phyloP scores from a whole-genome alignment of 192 early-diverging fungal genomes.

The Coemansia sp. region DNA sequence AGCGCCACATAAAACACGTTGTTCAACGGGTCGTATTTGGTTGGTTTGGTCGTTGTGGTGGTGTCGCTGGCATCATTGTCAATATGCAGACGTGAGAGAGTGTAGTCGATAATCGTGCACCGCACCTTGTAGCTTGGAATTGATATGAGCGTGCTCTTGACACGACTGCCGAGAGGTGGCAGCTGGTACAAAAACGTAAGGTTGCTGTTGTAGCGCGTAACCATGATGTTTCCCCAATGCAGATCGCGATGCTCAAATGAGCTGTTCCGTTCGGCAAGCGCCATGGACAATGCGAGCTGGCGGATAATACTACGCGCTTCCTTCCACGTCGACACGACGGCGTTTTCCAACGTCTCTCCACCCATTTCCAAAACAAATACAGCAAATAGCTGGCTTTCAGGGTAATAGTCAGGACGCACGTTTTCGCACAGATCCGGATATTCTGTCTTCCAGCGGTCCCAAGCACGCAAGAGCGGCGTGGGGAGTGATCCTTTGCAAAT shows the following conservation, averaged over 20 bases:
- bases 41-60: slow-evolving; percentile 18
- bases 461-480: slow-evolving; percentile 61
- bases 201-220: slow-evolving; percentile 54
- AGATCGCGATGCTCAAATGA: slow-evolving; percentile 70
- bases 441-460: slow-evolving; percentile 68
- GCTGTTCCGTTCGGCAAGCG: slow-evolving; percentile 58
- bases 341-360: slow-evolving; percentile 67
- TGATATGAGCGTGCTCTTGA: slow-evolving; percentile 46
- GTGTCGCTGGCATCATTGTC: slow-evolving; percentile 41
- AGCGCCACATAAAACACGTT: slow-evolving; percentile 59
- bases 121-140: slow-evolving; percentile 64
- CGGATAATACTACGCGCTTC: slow-evolving; percentile 66
- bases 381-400: slow-evolving; percentile 67
- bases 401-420: slow-evolving; percentile 68
- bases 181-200: slow-evolving; percentile 51
- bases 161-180: slow-evolving; percentile 33
- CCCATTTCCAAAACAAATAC: slow-evolving; percentile 73
- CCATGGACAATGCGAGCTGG: slow-evolving; percentile 65
- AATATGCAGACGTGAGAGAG: slow-evolving; percentile 62
- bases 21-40: slow-evolving; percentile 34
- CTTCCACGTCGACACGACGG: slow-evolving; percentile 58
- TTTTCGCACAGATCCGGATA: slow-evolving; percentile 68
- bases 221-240: slow-evolving; percentile 75
- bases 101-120: slow-evolving; percentile 75
- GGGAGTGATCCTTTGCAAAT: slow-evolving; percentile 73